A percentile compares a stretch with the other conserved stretches of the same genome.
Evolutionary conservation across 352 stramenopile genomes (phyloP).

Genomic region (Globisporangium iwayamae): DNA sequence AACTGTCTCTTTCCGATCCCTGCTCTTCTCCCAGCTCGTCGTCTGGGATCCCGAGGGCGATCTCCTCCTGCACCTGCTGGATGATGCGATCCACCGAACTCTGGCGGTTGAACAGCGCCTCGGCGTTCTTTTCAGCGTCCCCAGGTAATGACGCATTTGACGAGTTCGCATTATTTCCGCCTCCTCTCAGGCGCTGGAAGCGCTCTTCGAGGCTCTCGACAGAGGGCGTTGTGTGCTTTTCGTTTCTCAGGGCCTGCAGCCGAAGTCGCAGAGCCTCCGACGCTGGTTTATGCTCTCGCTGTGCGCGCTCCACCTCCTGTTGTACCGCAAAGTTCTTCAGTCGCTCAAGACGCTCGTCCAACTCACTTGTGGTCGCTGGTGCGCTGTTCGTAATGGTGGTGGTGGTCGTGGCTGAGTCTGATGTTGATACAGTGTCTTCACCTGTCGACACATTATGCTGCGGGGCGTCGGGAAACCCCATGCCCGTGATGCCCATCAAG

Average conservation of each 20-base stretch:
- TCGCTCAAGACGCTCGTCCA: conserved; percentile 36
- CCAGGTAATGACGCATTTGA: not conserved
- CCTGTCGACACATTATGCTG: not conserved
- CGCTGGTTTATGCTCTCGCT: conserved; percentile 12
- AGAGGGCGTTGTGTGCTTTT: conserved; percentile 20
- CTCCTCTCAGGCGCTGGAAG: conserved; percentile 32
- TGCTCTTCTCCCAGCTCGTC: conserved; percentile 22
- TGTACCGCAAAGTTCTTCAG: conserved; percentile 36
- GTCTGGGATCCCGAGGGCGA: conserved; percentile 46
- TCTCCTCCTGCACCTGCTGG: conserved; percentile 57
- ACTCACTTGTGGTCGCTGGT: not conserved
- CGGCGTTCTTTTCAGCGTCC: not conserved
- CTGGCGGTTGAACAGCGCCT: conserved; percentile 7
- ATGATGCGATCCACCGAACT: conserved; percentile 44
- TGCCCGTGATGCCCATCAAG: conserved; percentile 10
- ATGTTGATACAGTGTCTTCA: not conserved
- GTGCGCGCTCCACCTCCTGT: conserved; percentile 1
- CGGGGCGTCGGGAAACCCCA: not conserved
- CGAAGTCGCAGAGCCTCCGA: conserved; percentile 29
- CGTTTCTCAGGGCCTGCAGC: conserved; percentile 50
- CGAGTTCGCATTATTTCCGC: not conserved
- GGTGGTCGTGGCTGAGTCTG: not conserved
- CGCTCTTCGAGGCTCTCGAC: conserved; percentile 31
- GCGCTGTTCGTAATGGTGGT: not conserved
- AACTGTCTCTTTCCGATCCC: conserved; percentile 16